phyloP scores from a whole-genome alignment of 192 early-diverging fungal genomes.

The Spizellomyces punctatus region DNA sequence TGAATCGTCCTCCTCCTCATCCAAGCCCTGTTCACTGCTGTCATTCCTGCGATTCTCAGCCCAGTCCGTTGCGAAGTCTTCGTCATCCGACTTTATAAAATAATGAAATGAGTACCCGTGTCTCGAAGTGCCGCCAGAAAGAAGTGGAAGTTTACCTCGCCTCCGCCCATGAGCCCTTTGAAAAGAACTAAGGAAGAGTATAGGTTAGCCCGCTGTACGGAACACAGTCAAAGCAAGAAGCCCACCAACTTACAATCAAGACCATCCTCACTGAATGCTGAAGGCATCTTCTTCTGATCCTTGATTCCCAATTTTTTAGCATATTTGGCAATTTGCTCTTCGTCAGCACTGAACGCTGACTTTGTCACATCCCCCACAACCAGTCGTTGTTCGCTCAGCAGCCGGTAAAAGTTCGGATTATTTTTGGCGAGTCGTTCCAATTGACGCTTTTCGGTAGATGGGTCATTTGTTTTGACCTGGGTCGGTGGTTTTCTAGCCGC shows the following conservation, averaged over 20 bases:
- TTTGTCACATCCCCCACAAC: constrained; percentile 8
- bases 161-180: no score
- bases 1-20: constrained; percentile 6
- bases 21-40: constrained; percentile 13
- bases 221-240: no score
- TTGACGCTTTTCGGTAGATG: constrained; percentile 24
- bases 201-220: no score
- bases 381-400: constrained; percentile 27
- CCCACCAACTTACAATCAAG: constrained; percentile 31
- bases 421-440: constrained; percentile 25
- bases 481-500: background rate
- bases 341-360: constrained; percentile 32
- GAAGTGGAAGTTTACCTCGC: no score
- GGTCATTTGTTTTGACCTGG: constrained; percentile 2
- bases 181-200: no score
- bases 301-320: constrained; percentile 41
- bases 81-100: no score
- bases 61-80: no score
- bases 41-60: no score
- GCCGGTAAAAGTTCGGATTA: constrained; percentile 33
- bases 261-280: constrained; percentile 37
- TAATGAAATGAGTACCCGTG: no score
- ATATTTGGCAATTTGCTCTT: constrained; percentile 34
- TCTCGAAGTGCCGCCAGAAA: no score
- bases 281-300: constrained; percentile 29